These are phyloP conservation scores for Bonia amplexicaulis DNA, from an alignment of 176 grass and related monocot species.

Conservation along the genomic window DNA sequence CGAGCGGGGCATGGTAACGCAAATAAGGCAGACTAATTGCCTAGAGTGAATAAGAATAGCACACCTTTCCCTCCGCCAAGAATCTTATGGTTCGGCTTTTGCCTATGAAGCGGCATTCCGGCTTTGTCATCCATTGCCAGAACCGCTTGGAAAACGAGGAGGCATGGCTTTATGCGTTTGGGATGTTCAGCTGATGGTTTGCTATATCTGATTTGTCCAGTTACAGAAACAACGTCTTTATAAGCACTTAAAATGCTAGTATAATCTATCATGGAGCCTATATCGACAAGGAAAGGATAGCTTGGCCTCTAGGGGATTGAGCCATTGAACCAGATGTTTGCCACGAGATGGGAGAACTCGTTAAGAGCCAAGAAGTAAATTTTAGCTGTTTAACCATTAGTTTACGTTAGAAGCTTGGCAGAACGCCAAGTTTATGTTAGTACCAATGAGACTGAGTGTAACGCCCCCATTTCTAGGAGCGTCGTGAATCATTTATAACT, in stretches of 20 bases:
- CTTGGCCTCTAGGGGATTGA: slow-evolving; percentile 35
- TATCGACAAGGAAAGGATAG: slow-evolving; percentile 55
- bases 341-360: neutral
- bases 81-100: slow-evolving; percentile 40
- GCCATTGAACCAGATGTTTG: slow-evolving; percentile 19
- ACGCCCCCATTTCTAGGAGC: too few species aligned
- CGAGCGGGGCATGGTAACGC: too few species aligned
- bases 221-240: slow-evolving; percentile 6
- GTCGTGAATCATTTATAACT: too few species aligned
- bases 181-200: neutral
- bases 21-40: neutral
- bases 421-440: too few species aligned
- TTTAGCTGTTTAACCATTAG: too few species aligned
- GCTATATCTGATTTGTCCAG: neutral
- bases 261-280: neutral
- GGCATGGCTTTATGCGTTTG: slow-evolving; percentile 24
- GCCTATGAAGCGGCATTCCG: slow-evolving; percentile 23
- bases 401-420: too few species aligned
- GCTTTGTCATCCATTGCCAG: neutral
- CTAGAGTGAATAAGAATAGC: neutral
- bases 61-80: slow-evolving; percentile 62
- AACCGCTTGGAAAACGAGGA: slow-evolving; percentile 29
- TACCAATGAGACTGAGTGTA: too few species aligned
- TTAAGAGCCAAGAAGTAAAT: too few species aligned
- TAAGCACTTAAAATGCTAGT: slow-evolving; percentile 19